A percentile compares a stretch with the other conserved stretches of the same genome.
Evolutionary conservation across 495 filamentous ascomycete genomes (phyloP).

Genomic region (Aspergillus avenaceus): DNA sequence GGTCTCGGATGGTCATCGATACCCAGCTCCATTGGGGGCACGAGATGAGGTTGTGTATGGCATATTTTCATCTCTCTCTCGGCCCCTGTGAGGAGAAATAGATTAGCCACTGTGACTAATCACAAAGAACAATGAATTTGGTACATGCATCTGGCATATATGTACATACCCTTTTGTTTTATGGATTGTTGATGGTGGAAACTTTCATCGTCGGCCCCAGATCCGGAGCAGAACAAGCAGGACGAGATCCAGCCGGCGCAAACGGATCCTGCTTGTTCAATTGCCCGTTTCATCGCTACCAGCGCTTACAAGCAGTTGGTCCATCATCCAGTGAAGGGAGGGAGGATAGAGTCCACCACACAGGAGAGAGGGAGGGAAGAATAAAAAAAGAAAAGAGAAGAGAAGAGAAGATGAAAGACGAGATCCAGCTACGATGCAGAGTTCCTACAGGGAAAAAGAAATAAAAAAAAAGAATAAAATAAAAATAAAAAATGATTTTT

Average conservation of each 20-base stretch:
- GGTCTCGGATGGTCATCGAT: conserved; percentile 39
- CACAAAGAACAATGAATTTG: not conserved
- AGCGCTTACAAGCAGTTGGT: conserved; percentile 31
- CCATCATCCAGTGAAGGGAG: conserved; percentile 23
- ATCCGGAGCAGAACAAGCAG: conserved; percentile 35
- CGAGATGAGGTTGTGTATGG: conserved; percentile 46
- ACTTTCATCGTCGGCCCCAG: conserved; percentile 24
- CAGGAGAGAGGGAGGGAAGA: too few species aligned
- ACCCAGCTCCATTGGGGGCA: conserved; percentile 42
- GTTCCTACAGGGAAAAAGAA: conserved; percentile 3
- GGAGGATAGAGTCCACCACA: too few species aligned
- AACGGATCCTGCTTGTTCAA: conserved; percentile 39
- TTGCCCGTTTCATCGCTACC: conserved; percentile 42
- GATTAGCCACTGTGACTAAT: conserved; percentile 5
- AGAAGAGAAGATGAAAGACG: conserved; percentile 3
- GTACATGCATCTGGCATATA: conserved; percentile 1
- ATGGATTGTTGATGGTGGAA: conserved; percentile 17
- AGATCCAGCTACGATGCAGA: conserved; percentile 1
- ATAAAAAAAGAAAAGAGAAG: conserved; percentile 9
- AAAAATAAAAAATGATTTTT: too few species aligned
- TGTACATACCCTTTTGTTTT: conserved; percentile 22
- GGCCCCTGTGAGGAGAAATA: conserved; percentile 16
- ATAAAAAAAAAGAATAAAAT: not conserved
- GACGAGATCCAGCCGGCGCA: conserved; percentile 42
- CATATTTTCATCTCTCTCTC: conserved; percentile 47